A percentile compares a stretch with the other conserved stretches of the same genome.
These are phyloP conservation scores for Sphagnurus paluster DNA, from an alignment of 1,284 basidiomycete genomes.

Conservation along the genomic window DNA sequence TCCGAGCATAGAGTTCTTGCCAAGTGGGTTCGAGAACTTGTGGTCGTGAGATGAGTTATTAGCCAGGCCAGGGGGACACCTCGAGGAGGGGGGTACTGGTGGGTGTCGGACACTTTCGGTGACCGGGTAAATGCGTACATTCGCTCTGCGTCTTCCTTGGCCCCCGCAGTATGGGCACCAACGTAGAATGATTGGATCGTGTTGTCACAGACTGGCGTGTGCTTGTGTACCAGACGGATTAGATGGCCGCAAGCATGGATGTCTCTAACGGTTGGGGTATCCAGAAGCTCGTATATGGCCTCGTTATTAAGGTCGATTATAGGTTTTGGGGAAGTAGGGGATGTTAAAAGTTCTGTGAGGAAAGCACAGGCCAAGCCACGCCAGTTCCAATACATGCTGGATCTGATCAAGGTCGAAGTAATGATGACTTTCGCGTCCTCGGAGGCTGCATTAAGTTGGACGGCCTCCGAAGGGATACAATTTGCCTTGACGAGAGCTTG, in stretches of 20 bases:
- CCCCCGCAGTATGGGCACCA: slow-evolving; percentile 30
- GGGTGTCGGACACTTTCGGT: slow-evolving; percentile 25
- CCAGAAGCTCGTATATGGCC: slow-evolving; percentile 39
- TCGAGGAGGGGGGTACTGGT: slow-evolving; percentile 50
- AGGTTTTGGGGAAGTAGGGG: slow-evolving; percentile 17
- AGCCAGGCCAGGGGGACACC: slow-evolving; percentile 49
- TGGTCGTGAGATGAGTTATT: slow-evolving; percentile 41
- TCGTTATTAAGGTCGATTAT: slow-evolving; percentile 33
- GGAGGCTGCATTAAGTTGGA: slow-evolving; percentile 33
- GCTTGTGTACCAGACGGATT: slow-evolving; percentile 30
- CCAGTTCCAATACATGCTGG: slow-evolving; percentile 54
- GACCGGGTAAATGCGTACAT: slow-evolving; percentile 46
- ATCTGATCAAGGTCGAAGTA: slow-evolving; percentile 42
- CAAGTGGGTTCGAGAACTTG: slow-evolving; percentile 37
- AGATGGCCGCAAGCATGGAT: slow-evolving; percentile 29
- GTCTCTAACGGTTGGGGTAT: slow-evolving; percentile 28
- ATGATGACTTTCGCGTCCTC: slow-evolving; percentile 45
- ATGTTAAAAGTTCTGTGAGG: slow-evolving; percentile 34
- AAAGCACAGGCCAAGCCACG: slow-evolving; percentile 37
- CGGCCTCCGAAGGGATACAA: slow-evolving; percentile 38
- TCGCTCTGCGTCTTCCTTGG: slow-evolving; percentile 31
- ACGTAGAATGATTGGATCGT: slow-evolving; percentile 47
- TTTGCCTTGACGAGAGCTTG: slow-evolving; percentile 36
- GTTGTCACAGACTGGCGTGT: slow-evolving; percentile 37
- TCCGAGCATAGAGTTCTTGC: slow-evolving; percentile 44